Evolutionary conservation across 106 monocot species (phyloP).

Genomic region (Dendrobium huoshanense): DNA sequence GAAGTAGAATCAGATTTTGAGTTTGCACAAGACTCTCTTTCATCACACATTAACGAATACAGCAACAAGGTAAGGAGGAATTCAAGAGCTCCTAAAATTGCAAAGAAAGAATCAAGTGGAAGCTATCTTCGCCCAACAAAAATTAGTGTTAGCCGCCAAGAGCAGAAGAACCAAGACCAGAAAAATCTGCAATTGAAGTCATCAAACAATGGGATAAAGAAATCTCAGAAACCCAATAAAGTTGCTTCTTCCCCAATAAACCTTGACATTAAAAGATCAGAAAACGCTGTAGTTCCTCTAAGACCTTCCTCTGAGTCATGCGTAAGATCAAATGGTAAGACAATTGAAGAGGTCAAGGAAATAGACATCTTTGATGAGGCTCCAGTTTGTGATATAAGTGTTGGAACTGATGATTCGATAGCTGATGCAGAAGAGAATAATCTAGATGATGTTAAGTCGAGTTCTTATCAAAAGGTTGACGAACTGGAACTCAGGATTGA

Average conservation of each 20-base stretch:
- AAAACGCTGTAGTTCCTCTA: neutral
- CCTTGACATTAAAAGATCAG: conserved; percentile 29
- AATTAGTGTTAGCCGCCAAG: conserved; percentile 30
- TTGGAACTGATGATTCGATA: conserved; percentile 68
- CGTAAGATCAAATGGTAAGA: conserved; percentile 63
- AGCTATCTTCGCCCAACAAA: conserved; percentile 30
- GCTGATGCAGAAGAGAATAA: conserved; percentile 61
- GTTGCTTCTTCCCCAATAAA: conserved; percentile 28
- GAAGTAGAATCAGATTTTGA: conserved; percentile 60
- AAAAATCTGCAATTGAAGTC: too few species aligned
- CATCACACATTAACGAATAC: conserved; percentile 47
- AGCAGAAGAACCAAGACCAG: conserved; percentile 22
- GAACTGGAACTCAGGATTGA: conserved; percentile 74
- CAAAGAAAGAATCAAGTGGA: conserved; percentile 46
- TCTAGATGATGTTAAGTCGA: conserved; percentile 29
- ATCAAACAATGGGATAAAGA: conserved; percentile 24
- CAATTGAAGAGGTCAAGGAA: conserved; percentile 54
- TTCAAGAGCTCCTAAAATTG: conserved; percentile 54
- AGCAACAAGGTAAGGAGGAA: conserved; percentile 33
- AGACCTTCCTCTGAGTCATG: conserved; percentile 53
- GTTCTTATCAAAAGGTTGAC: conserved; percentile 41
- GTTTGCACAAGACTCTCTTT: conserved; percentile 54
- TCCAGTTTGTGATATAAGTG: conserved; percentile 39
- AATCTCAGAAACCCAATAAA: conserved; percentile 43
- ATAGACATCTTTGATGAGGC: conserved; percentile 48